Base-by-base conservation (phyloP, 2,329 filamentous ascomycete genomes). In the Aspergillus pseudoviridinutans region DNA sequence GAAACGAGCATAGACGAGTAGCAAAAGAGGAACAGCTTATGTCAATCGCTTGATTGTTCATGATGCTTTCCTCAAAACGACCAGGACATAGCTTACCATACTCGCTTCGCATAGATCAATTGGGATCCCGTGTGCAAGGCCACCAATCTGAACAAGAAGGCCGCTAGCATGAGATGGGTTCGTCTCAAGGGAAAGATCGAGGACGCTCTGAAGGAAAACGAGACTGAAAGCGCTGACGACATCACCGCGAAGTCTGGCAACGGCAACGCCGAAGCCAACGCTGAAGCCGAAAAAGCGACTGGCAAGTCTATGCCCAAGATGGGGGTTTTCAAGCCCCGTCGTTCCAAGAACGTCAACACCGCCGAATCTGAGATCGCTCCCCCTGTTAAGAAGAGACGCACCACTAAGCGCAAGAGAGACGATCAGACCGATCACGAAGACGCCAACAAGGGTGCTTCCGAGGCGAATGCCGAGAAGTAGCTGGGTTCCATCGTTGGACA, bases 31-130 rank as follows among this genome's bases (percentile, higher is more conserved):
- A 38, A 17, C 32, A 14, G 14, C 32, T 38, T 38, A 38, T 38
- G 32, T n/a, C 14, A 7, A 17, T 38, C 32, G 14, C 14, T 17
- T 17, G 3, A 38, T 38, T 8, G 5, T 17, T 38, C 14, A 38
- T 7, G 32, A 38, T 38, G 32, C 32, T 7, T 7, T 17, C 32
- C 32, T 38, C 32, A 7, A 17, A 9, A 29, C 28, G 28, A 29
- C 28, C 28, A 29, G 14, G 5, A 47, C 22, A 24, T 6, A 3
- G 5, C 20, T 52, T 24, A 54, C 28, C 22, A 32, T 17, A 47
- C 10, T 24, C 24, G 4, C 42, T 27, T 4, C 28, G 7, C 12
- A 14, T 52, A 73, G 78, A 74, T 80, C 50, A 69, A 79, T 56
- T 79, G 72, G 65, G 61, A 65, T 27, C 69, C 58, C 25, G 53